phyloP scores from a whole-genome alignment of 352 stramenopile species.

The Phytophthora brassicae region DNA sequence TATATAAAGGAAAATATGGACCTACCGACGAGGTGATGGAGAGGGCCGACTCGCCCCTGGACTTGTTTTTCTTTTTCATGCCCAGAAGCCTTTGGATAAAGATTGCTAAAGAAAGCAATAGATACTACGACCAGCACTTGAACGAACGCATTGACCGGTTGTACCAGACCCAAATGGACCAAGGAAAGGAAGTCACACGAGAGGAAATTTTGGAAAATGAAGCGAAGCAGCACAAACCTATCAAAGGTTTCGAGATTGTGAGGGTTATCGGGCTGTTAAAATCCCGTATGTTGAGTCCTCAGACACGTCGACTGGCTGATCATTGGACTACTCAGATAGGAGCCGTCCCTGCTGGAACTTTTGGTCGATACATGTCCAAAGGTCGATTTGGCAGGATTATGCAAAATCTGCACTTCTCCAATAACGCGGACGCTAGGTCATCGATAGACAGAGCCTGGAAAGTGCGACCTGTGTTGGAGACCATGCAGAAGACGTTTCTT shows the following conservation, averaged over 20 bases:
- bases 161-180: background rate
- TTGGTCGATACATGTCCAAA: conserved; percentile 17
- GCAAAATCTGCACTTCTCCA: conserved; percentile 24
- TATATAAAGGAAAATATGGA: background rate
- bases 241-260: conserved; percentile 14
- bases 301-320: conserved; percentile 1
- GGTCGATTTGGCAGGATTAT: conserved; percentile 6
- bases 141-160: background rate
- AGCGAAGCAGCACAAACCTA: conserved; percentile 8
- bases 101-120: conserved; percentile 12
- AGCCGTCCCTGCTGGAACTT: conserved; percentile 14
- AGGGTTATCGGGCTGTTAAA: conserved; percentile 12
- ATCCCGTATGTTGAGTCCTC: conserved; percentile 11
- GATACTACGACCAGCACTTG: conserved; percentile 15
- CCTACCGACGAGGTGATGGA: background rate
- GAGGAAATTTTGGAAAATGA: conserved; percentile 1
- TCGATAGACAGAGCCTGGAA: conserved; percentile 12
- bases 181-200: background rate
- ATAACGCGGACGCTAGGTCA: background rate
- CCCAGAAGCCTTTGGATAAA: conserved; percentile 5
- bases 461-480: conserved; percentile 1
- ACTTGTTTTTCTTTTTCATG: conserved; percentile 16
- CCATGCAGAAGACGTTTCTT: background rate
- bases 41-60: background rate
- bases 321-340: conserved; percentile 8